phyloP scores from a whole-genome alignment of 2,329 filamentous ascomycete species.

The Didymella pinodella region DNA sequence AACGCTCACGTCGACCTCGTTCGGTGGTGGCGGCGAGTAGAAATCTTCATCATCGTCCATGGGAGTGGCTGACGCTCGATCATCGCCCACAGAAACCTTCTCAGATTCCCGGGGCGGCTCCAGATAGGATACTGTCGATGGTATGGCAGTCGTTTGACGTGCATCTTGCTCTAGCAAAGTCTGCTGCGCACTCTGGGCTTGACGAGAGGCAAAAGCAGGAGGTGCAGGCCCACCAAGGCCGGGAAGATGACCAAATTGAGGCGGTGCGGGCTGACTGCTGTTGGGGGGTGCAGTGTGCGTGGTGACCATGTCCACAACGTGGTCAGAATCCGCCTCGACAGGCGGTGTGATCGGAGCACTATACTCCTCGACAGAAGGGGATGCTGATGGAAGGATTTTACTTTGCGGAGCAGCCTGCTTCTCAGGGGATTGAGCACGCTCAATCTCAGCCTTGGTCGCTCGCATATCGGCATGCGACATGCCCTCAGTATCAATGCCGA shows the following conservation, averaged over 20 bases:
- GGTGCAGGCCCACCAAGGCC: slow-evolving; percentile 25
- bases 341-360: not conserved
- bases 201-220: not conserved
- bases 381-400: not conserved
- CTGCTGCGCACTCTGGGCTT: not conserved
- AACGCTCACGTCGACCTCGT: slow-evolving; percentile 1
- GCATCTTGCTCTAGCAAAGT: not conserved
- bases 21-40: slow-evolving; percentile 42
- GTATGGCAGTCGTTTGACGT: no score
- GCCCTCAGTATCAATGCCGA: slow-evolving; percentile 59
- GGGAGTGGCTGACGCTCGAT: slow-evolving; percentile 29
- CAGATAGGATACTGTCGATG: not conserved
- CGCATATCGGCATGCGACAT: slow-evolving; percentile 56
- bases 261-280: slow-evolving; percentile 3
- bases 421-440: slow-evolving; percentile 34
- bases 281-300: not conserved
- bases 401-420: slow-evolving; percentile 3
- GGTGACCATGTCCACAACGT: not conserved
- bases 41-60: slow-evolving; percentile 48
- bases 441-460: slow-evolving; percentile 52
- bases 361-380: not conserved
- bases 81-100: not conserved
- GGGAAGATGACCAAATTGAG: slow-evolving; percentile 19
- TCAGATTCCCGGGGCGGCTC: not conserved
- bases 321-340: not conserved